Percentiles rank a stretch among this genome's conserved stretches.
These are phyloP conservation scores for Pyracantha coccinea DNA, from an alignment of 331 rosid species.

Conservation along the genomic window DNA sequence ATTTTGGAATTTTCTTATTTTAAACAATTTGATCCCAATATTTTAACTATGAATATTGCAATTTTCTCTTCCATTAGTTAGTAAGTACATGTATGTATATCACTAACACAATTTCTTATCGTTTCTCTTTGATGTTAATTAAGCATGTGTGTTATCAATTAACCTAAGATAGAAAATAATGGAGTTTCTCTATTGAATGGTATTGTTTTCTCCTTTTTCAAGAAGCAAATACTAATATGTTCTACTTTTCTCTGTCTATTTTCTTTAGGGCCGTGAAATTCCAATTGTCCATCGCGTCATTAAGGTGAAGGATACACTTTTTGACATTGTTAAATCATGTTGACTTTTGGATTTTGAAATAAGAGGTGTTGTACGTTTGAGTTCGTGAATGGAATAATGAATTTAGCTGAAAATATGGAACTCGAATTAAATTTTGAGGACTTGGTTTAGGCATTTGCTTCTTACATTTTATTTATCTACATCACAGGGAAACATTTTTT, in stretches of 20 bases:
- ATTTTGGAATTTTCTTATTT: not conserved
- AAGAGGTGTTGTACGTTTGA: not conserved
- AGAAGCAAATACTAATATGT: conserved; percentile 1
- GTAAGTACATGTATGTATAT: too few species aligned
- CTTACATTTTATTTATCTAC: too few species aligned
- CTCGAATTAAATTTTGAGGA: too few species aligned
- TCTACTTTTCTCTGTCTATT: conserved; percentile 1
- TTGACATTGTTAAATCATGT: not conserved
- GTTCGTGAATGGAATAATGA: not conserved
- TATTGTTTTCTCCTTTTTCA: not conserved
- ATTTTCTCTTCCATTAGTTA: too few species aligned
- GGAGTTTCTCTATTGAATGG: not conserved
- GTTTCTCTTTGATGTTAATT: not conserved
- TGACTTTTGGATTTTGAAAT: not conserved
- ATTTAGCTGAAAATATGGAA: not conserved
- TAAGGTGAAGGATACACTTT: conserved; percentile 36
- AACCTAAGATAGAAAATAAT: not conserved
- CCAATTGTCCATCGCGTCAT: conserved; percentile 95
- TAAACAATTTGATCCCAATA: not conserved
- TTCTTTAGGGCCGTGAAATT: conserved; percentile 84
- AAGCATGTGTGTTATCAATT: not conserved
- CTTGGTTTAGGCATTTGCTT: too few species aligned
- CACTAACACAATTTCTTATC: too few species aligned
- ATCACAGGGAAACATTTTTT: not conserved
- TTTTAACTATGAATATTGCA: not conserved